Evolutionary conservation across 2,329 filamentous ascomycete genomes (phyloP), one percentile per base, ranked within the genome.

Genomic region (Geosmithia putterillii): DNA sequence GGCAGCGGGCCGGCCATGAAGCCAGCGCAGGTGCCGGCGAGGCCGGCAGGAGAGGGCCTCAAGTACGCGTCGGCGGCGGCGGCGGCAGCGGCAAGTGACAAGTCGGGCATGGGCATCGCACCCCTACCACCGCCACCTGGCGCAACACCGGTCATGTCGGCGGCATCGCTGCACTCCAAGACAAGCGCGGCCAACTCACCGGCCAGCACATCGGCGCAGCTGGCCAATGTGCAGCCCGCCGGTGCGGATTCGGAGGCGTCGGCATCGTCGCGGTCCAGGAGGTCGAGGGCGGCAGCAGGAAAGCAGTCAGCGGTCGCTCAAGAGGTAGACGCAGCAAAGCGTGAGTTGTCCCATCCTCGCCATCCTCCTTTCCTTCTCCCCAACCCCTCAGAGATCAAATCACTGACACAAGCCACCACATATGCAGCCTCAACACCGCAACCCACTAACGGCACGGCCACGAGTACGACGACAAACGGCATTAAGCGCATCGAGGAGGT

Each of bases 11-110:
- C 71, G 43, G 67, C 73, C 43, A 96, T 96, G 90, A 98, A 96
- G 68, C 90, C 92, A 12, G 92, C 92, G 17, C 81, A 87, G 17
- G 66, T 89, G 53, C 92, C 92, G 1, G 80, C 85, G 46, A 79
- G 90, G 59, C 81, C 86, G 7, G 84, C 87, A 4, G 88, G 88
- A 40, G 90, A 96, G 60, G 86, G 85, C 2, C 71, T 98, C 51
- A 96, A 96, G 64, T 98, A 98, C 59, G 92, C 92, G 38, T 96
- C 92, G 34, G 92, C 92, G 0, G 92, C 92, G 0, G 92, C 92
- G 0, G 92, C 92, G 0, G 92, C 90, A 0, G 90, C 92, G 1
- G 87, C 89, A 39, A 88, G 79, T 60, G 88, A 95, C 52, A 76
- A 70, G 64, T 89, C 86, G 67, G 90, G 83, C 58, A 83, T 96